phyloP scores from a whole-genome alignment of 2,329 filamentous ascomycete species.

The Exutisphaerella laricina region DNA sequence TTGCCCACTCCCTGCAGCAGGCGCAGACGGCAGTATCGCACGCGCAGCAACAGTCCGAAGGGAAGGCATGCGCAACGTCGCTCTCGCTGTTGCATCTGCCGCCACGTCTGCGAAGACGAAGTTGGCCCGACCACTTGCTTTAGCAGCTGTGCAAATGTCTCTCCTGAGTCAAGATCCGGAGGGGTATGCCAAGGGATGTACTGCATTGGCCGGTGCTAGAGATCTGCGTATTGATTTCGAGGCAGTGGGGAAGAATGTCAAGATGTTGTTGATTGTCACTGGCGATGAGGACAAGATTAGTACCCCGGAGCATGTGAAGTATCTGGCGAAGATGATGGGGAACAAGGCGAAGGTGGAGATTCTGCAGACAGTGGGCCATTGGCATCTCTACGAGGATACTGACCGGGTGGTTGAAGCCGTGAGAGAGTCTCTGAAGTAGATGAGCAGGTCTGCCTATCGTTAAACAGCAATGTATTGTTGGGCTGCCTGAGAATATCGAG shows the following conservation, averaged over 20 bases:
- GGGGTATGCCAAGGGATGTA: conserved; percentile 51
- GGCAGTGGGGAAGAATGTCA: conserved; percentile 26
- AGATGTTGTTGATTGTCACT: conserved; percentile 40
- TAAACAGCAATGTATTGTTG: too few relatives aligned
- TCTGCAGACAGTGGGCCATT: conserved; percentile 45
- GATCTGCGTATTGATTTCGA: conserved; percentile 31
- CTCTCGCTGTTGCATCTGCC: conserved; percentile 36
- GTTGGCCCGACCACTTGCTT: conserved; percentile 36
- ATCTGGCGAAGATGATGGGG: conserved; percentile 29
- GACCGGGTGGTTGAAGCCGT: conserved; percentile 34
- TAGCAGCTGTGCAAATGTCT: conserved; percentile 40
- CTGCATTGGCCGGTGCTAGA: conserved; percentile 42
- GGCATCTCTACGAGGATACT: conserved; percentile 48
- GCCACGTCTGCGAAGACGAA: conserved; percentile 38
- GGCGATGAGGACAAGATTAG: conserved; percentile 45
- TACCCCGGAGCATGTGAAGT: conserved; percentile 33
- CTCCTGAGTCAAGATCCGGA: conserved; percentile 48
- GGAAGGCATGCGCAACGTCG: conserved; percentile 43
- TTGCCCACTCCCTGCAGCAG: conserved; percentile 40
- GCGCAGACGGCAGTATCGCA: conserved; percentile 26
- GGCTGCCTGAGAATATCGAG: too few relatives aligned
- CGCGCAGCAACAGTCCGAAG: conserved; percentile 40
- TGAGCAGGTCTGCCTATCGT: too few relatives aligned
- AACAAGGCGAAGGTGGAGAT: conserved; percentile 31
- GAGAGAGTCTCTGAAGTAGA: too few relatives aligned